A percentile compares a stretch with the other conserved stretches of the same genome.
Evolutionary conservation across 129 eudicot genomes (phyloP).

Genomic region (sunflower (Helianthus annuus)): HanXRQr2.0-SUNRISE NC_035437.2:161081102-161081601

Average conservation of each 20-base stretch:
- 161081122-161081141: slow-evolving; percentile 54
- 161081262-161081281: slow-evolving; percentile 37
- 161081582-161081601: slow-evolving; percentile 45
- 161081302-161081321: slow-evolving; percentile 48
- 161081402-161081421: slow-evolving; percentile 50
- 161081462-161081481: slow-evolving; percentile 68
- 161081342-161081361: slow-evolving; percentile 57
- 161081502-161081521: slow-evolving; percentile 49
- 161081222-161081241: slow-evolving; percentile 47
- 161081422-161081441: slow-evolving; percentile 51
- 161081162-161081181: slow-evolving; percentile 50
- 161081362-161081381: slow-evolving; percentile 71
- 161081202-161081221: slow-evolving; percentile 53
- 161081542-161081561: slow-evolving; percentile 95
- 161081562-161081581: slow-evolving; percentile 72
- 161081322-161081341: slow-evolving; percentile 51
- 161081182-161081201: slow-evolving; percentile 39
- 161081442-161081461: slow-evolving; percentile 59
- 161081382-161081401: slow-evolving; percentile 27
- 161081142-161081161: slow-evolving; percentile 40
- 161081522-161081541: slow-evolving; percentile 79
- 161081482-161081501: slow-evolving; percentile 41
- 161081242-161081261: slow-evolving; percentile 51
- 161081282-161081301: slow-evolving; percentile 40
- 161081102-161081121: slow-evolving; percentile 50